Evolutionary conservation across 768 basidiomycete genomes (phyloP), one percentile per base, ranked within the genome.

Genomic region (Cystoderma amianthinum): DNA sequence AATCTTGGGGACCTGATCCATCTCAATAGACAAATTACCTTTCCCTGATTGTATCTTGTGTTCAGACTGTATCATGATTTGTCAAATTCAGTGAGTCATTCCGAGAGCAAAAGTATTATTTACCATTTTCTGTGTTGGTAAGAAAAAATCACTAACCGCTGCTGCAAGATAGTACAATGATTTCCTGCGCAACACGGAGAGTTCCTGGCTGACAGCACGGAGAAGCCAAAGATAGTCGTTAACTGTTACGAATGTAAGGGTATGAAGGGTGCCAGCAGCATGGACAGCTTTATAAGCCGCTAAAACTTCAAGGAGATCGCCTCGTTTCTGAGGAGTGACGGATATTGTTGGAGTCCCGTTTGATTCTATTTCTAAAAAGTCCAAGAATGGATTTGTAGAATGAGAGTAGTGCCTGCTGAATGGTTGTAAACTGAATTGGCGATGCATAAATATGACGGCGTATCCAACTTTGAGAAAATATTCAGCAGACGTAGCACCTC

Each of bases 31-130:
- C 18, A 98, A 67, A 49, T 84, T 94, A 1, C 94, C 95, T 56
- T 95, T 93, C 20, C 90, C 89, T 1, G 93, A 96, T 55, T 98
- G 95, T 25, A 99, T 98, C 67, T 99, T 99, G 65, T 99, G 96
- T 63, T 91, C 92, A 1, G 91, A 85, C 95, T 42, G 34, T 5
- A 10, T 13, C n/a, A n/a, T n/a, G n/a, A n/a, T n/a, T n/a, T n/a
- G n/a, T n/a, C n/a, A n/a, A n/a, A n/a, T n/a, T n/a, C n/a, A n/a
- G n/a, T n/a, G n/a, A n/a, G n/a, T n/a, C n/a, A n/a, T n/a, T n/a
- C n/a, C n/a, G n/a, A n/a, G n/a, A n/a, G 19, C n/a, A 12, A 12
- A 15, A 28, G 17, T 16, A 36, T 22, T 22, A 69, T 82, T 46
- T 45, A 90, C 95, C 82, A 98, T 78, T 59, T 80, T 85, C 55